Percentiles rank a stretch among this genome's conserved stretches.
Evolutionary conservation across 2,329 filamentous ascomycete species (phyloP).

Genomic region (Alternaria triticina): DNA sequence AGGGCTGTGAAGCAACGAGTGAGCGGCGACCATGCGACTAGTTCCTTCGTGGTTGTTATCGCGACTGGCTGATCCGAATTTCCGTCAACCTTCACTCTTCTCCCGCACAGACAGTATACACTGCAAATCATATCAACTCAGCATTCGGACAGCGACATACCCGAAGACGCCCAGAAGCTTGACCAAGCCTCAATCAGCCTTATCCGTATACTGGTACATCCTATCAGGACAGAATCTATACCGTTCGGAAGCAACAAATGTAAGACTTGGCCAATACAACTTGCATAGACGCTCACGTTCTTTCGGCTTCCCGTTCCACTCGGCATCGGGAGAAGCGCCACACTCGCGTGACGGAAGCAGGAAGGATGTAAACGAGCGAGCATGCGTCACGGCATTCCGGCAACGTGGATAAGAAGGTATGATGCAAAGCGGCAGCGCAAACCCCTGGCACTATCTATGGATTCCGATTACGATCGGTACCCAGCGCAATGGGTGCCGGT

Average conservation of each 20-base stretch:
- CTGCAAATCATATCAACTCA: conserved; percentile 21
- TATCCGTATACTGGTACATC: not conserved
- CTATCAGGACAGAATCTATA: not conserved
- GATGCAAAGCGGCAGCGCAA: conserved; percentile 9
- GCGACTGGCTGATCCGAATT: conserved; percentile 18
- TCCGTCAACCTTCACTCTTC: conserved; percentile 7
- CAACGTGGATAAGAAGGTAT: conserved; percentile 15
- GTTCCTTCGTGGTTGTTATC: not conserved
- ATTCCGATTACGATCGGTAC: conserved; percentile 3
- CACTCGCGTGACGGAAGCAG: conserved; percentile 25
- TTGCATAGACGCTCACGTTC: conserved; percentile 17
- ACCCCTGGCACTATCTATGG: conserved; percentile 21
- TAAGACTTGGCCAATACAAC: conserved; percentile 26
- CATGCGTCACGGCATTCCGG: conserved; percentile 19
- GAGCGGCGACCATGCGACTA: not conserved
- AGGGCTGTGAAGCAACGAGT: not conserved
- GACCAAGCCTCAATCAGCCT: conserved; percentile 4
- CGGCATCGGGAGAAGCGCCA: conserved; percentile 32
- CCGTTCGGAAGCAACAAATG: conserved; percentile 3
- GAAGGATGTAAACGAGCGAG: conserved; percentile 26
- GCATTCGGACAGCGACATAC: conserved; percentile 23
- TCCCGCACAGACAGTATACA: conserved; percentile 14
- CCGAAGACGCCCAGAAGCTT: conserved; percentile 1
- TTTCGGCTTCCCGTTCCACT: conserved; percentile 9
- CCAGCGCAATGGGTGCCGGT: conserved; percentile 18